These are phyloP conservation scores for Suhomyces vadensis DNA, from an alignment of 805 yeast species.

Conservation along the genomic window DNA sequence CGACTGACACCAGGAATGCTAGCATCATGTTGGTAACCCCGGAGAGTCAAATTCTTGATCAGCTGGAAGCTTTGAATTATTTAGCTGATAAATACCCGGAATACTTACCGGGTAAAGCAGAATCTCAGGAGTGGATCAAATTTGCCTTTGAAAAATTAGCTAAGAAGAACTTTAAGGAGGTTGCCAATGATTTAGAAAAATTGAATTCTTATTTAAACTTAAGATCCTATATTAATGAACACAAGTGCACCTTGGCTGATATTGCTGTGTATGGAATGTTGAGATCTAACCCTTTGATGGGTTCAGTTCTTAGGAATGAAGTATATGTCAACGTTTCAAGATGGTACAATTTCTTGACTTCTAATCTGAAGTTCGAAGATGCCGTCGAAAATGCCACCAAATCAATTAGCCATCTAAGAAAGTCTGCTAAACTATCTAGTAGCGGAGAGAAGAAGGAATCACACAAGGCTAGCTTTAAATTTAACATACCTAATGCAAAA, in stretches of 20 bases:
- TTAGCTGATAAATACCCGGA: slow-evolving; percentile 57
- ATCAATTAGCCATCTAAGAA: slow-evolving; percentile 71
- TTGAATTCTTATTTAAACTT: slow-evolving; percentile 82
- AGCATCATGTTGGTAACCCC: slow-evolving; percentile 43
- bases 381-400: slow-evolving; percentile 66
- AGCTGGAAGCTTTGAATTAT: slow-evolving; percentile 46
- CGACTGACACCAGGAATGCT: slow-evolving; percentile 34
- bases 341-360: slow-evolving; percentile 83
- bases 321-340: slow-evolving; percentile 85
- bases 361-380: slow-evolving; percentile 65
- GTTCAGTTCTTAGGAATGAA: slow-evolving; percentile 81
- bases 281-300: slow-evolving; percentile 90
- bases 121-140: slow-evolving; percentile 58
- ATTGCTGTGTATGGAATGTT: slow-evolving; percentile 92
- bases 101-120: slow-evolving; percentile 26
- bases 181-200: slow-evolving; percentile 73
- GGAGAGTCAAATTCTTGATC: slow-evolving; percentile 45
- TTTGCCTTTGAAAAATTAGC: slow-evolving; percentile 67
- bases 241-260: slow-evolving; percentile 70
- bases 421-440: no score
- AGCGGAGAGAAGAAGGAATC: slow-evolving; percentile 85
- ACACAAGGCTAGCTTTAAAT: slow-evolving; percentile 93
- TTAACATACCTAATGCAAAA: slow-evolving; percentile 85
- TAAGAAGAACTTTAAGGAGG: slow-evolving; percentile 84
- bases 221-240: slow-evolving; percentile 75